Percentiles rank a stretch among this genome's conserved stretches.
Conservation (phyloP, 495 filamentous ascomycete genomes). For the Penicillium taxi region DNA sequence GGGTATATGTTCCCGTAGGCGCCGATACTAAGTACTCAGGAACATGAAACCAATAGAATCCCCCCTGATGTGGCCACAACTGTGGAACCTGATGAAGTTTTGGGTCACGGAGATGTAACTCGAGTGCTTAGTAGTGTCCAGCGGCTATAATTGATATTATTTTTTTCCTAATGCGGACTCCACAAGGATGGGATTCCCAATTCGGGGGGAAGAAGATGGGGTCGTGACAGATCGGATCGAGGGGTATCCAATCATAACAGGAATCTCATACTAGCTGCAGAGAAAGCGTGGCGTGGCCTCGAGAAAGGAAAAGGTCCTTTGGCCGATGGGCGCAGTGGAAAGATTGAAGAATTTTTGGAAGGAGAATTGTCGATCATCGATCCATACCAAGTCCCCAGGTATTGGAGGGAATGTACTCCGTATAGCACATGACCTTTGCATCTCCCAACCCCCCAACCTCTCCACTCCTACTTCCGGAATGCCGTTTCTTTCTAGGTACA, state of each 20-base stretch:
- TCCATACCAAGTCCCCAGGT: too few relatives aligned
- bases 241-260: slow-evolving; percentile 12
- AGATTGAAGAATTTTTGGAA: too few relatives aligned
- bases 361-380: too few relatives aligned
- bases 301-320: not conserved
- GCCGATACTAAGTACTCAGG: too few relatives aligned
- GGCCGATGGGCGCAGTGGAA: not conserved
- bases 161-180: slow-evolving; percentile 11
- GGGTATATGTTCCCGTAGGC: too few relatives aligned
- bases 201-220: slow-evolving; percentile 7
- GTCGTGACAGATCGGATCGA: slow-evolving; percentile 12
- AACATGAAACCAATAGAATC: too few relatives aligned
- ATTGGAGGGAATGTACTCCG: not conserved
- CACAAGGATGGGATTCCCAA: slow-evolving; percentile 9
- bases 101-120: too few relatives aligned
- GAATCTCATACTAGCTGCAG: slow-evolving; percentile 8
- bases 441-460: not conserved
- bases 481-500: not conserved
- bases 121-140: too few relatives aligned
- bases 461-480: not conserved
- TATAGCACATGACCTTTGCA: not conserved
- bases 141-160: not conserved
- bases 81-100: too few relatives aligned
- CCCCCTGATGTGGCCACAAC: too few relatives aligned
- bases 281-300: slow-evolving; percentile 8